Base-by-base conservation (phyloP, 2,329 filamentous ascomycete genomes). In the Alternaria atra region DNA sequence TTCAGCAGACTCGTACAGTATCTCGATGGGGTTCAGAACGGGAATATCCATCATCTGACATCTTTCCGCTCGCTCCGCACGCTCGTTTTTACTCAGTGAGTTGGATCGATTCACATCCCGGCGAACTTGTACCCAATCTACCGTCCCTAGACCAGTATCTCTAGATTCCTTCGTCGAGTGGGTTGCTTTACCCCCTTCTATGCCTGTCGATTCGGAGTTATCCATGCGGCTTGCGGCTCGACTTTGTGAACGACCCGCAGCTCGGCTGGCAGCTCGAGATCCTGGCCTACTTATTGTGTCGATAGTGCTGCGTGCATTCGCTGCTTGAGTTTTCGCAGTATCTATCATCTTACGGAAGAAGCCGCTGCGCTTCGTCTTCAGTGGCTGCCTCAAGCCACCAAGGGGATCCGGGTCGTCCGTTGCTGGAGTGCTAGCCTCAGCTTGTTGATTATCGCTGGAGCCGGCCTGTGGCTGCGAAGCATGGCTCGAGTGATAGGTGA, bases 61-160 rank as follows among this genome's bases (percentile, higher is more conserved):
- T 55, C 94, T 87, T 71, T 99, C 94, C 43, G 88, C 90, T 55
- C 94, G 85, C 75, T 99, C 95, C 39, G 89, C 85, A 20, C 90
- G 87, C 80, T 99, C 95, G 66, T 94, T 95, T 63, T 89, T 90
- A 78, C 94, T 97, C 37, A 97, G 84, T 0, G 94, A 95, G 74
- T 97, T 98, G 4, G 94, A 97, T 35, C 95, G 88, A 78, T 99
- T 98, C 47, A 99, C 91, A 79, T 99, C 96, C 46, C 95, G 89
- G 35, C 95, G 90, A 23, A 98, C 93, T 77, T 98, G 94, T n/a
- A 99, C 93, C 94, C 95, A 99, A 76, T 98, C 94, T 13, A 91
- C 86, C 1, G 84, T 82, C 69, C 81, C 85, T 6, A 91, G 78
- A 2, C 91, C 92, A 85, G 91, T 91, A 17, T 96, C 93, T 57